Base-by-base conservation (phyloP, 73 alveolate genomes). In the Paramecium sexaurelia region DNA sequence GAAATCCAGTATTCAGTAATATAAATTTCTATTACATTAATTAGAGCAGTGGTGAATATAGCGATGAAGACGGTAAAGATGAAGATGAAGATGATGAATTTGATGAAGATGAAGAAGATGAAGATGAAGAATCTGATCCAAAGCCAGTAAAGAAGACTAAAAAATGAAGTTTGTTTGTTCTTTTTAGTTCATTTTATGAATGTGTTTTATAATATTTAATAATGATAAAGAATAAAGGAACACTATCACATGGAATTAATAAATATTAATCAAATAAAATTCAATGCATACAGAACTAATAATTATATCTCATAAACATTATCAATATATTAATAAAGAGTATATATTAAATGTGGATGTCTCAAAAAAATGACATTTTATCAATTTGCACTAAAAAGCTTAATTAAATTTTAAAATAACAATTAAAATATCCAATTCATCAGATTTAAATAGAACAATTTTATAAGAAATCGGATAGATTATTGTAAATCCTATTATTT, bases 71-170 rank as follows among this genome's bases (percentile, higher is more conserved):
- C 15, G 86, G 15, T 24, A 45, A 61, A 71, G 86, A 71, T 33
- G 86, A 33, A 10, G 86, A 71, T 71, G 86, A 71, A 13, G 86
- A 71, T n/a, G 55, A 35, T 3, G 40, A 37, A 71, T 32, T 35
- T 71, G 86, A 71, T 32, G 57, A 71, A 35, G 86, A 71, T 37
- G 86, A 71, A 13, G 86, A 71, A 0, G 86, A 71, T 71, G 86
- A 71, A 0, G 86, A 71, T 35, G 86, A 71, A 1, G 86, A 71
- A 37, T 32, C 55, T 27, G 86, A 71, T 35, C 29, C 17, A 33
- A 71, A 71, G 9, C 56, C 51, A 32, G 56, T 35, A 11, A 71
- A 71, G 66, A 35, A 71, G 43, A 33, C 36, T 33, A 71, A 71
- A 20, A 71, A 71, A 71, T 32, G 86, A 61, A 29, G 43, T 61